These are phyloP conservation scores for Lithohypha guttulata DNA, from an alignment of 2,329 filamentous ascomycete genomes.

Conservation along the genomic window DNA sequence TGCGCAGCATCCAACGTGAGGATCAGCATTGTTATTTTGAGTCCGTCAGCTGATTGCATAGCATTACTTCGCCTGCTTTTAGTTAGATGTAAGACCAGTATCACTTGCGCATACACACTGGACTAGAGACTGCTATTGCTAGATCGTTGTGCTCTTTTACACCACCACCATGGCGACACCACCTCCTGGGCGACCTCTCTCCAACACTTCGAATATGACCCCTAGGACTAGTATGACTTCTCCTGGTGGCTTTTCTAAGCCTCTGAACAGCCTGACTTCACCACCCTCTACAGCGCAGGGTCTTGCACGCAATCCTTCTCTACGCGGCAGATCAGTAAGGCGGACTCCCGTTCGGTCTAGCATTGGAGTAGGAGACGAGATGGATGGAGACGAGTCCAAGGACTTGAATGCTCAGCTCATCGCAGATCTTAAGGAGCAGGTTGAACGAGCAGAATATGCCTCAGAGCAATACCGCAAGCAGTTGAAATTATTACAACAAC, in stretches of 20 bases:
- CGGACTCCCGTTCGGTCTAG: constrained; percentile 28
- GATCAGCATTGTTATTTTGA: constrained; percentile 1
- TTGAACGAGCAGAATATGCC: constrained; percentile 66
- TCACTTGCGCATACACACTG: constrained; percentile 8
- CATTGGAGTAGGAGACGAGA: constrained; percentile 31
- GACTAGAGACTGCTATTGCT: no score
- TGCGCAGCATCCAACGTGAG: no score
- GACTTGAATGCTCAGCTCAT: constrained; percentile 69
- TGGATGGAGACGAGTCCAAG: constrained; percentile 58
- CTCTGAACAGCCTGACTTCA: constrained; percentile 12
- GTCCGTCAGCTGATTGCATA: constrained; percentile 6
- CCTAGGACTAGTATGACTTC: constrained; percentile 22
- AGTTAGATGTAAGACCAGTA: no score
- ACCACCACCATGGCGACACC: constrained; percentile 18
- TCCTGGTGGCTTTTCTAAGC: constrained; percentile 15
- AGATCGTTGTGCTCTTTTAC: no score
- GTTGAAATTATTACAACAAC: constrained; percentile 69
- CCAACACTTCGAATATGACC: constrained; percentile 14
- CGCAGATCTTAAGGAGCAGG: constrained; percentile 72
- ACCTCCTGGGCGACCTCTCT: constrained; percentile 15
- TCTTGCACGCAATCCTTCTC: constrained; percentile 49
- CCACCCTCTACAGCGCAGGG: constrained; percentile 48
- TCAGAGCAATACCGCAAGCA: constrained; percentile 78
- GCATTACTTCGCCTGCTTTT: background rate
- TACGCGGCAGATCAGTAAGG: constrained; percentile 27